A percentile compares a stretch with the other conserved stretches of the same genome.
These are phyloP conservation scores for Neurospora tetraspora DNA, from an alignment of 495 filamentous ascomycete species.

Conservation along the genomic window DNA sequence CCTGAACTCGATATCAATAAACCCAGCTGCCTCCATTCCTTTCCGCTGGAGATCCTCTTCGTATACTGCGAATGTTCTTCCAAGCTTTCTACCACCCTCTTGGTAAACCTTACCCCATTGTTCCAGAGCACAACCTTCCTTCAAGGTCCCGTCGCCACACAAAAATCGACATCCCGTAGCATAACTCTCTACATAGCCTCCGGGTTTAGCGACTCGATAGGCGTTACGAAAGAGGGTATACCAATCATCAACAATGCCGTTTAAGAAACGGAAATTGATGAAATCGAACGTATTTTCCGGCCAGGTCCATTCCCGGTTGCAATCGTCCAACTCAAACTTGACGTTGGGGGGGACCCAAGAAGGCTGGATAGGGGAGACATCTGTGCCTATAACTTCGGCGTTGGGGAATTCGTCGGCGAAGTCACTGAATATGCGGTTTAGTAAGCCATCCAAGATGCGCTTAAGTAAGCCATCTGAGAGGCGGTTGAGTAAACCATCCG, in stretches of 20 bases:
- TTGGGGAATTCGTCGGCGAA: constrained; percentile 38
- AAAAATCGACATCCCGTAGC: constrained; percentile 14
- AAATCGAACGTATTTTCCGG: constrained; percentile 47
- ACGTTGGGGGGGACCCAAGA: constrained; percentile 37
- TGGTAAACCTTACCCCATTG: constrained; percentile 17
- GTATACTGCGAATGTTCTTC: constrained; percentile 6
- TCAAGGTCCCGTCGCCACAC: constrained; percentile 15
- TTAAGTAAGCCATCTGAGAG: no score
- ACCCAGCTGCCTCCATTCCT: background rate
- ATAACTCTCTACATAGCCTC: constrained; percentile 22
- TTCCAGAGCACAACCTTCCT: constrained; percentile 16
- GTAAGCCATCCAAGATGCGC: no score
- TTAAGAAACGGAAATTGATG: constrained; percentile 47
- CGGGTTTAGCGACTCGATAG: constrained; percentile 26
- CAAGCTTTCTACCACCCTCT: constrained; percentile 4
- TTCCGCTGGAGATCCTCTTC: constrained; percentile 21
- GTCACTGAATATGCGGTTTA: background rate
- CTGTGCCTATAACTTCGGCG: constrained; percentile 49
- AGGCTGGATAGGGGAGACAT: constrained; percentile 48
- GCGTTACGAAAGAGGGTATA: constrained; percentile 27
- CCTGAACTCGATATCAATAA: constrained; percentile 1
- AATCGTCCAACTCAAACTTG: constrained; percentile 45
- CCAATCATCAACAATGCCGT: constrained; percentile 48
- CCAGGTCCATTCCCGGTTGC: constrained; percentile 42
- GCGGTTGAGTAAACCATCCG: background rate